A percentile compares a stretch with the other conserved stretches of the same genome.
These are phyloP conservation scores for Pseudopyricularia cyperi DNA, from an alignment of 2,329 filamentous ascomycete genomes.

Conservation along the genomic window DNA sequence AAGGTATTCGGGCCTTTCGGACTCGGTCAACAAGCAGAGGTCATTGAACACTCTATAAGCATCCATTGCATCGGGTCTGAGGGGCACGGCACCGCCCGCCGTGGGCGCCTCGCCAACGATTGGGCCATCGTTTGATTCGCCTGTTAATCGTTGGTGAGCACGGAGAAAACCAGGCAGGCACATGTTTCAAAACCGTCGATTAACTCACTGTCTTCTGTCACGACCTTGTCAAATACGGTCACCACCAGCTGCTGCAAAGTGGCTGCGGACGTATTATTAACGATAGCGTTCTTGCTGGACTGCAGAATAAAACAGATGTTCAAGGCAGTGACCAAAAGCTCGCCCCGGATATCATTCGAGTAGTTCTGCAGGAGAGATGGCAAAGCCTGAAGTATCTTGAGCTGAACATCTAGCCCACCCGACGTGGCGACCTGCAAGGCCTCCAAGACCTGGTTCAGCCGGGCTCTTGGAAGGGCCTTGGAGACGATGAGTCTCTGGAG, in stretches of 20 bases:
- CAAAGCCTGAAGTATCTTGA: slow-evolving; percentile 88
- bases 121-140: slow-evolving; percentile 34
- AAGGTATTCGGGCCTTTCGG: slow-evolving; percentile 70
- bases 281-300: slow-evolving; percentile 80
- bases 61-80: slow-evolving; percentile 70
- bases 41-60: slow-evolving; percentile 83
- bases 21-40: slow-evolving; percentile 75
- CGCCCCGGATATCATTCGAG: slow-evolving; percentile 63
- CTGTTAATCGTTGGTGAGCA: slow-evolving; percentile 13
- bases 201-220: slow-evolving; percentile 65
- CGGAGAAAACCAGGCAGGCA: background rate
- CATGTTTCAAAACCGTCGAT: too few species aligned
- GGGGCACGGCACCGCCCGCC: slow-evolving; percentile 48
- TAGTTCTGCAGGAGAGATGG: slow-evolving; percentile 89
- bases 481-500: slow-evolving; percentile 80
- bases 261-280: slow-evolving; percentile 93
- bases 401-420: slow-evolving; percentile 74
- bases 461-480: slow-evolving; percentile 62
- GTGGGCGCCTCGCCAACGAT: slow-evolving; percentile 54
- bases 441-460: slow-evolving; percentile 76
- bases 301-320: slow-evolving; percentile 90
- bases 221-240: slow-evolving; percentile 85
- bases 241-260: slow-evolving; percentile 90
- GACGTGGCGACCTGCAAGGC: slow-evolving; percentile 76
- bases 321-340: slow-evolving; percentile 67